phyloP scores from a whole-genome alignment of 176 grass and related monocot species.

The Puya raimondii region DNA sequence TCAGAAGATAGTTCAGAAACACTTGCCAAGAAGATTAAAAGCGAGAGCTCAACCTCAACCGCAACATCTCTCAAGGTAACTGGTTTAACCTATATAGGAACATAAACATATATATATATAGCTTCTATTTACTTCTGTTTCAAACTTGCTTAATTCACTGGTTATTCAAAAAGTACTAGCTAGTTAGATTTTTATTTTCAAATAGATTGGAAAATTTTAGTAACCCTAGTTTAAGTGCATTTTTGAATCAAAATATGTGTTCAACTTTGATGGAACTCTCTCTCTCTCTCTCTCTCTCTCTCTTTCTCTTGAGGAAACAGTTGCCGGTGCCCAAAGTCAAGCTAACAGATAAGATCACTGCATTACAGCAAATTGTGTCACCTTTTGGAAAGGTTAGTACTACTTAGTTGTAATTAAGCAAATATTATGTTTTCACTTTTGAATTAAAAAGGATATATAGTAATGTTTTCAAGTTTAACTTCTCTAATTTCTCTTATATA shows the following conservation, averaged over 20 bases:
- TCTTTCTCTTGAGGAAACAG: constrained; percentile 22
- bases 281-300: not conserved
- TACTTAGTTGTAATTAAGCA: not conserved
- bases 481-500: not conserved
- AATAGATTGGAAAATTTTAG: too few species aligned
- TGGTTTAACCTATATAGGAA: too few species aligned
- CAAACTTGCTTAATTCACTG: too few species aligned
- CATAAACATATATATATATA: too few species aligned
- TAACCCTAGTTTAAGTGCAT: too few species aligned
- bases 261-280: constrained; percentile 12
- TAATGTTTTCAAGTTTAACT: too few species aligned
- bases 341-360: constrained; percentile 73
- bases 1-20: constrained; percentile 40
- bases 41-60: constrained; percentile 56
- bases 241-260: not conserved
- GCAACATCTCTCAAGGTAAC: constrained; percentile 68
- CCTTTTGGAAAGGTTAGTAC: constrained; percentile 81
- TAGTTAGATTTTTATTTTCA: too few species aligned
- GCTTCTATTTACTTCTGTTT: too few species aligned
- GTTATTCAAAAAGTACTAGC: too few species aligned
- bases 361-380: constrained; percentile 85
- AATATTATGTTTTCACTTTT: too few species aligned
- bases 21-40: constrained; percentile 61
- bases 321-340: constrained; percentile 82
- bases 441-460: too few species aligned